These are phyloP conservation scores for Leucoagaricus sp. DNA, from an alignment of 1,284 basidiomycete species.

Conservation along the genomic window DNA sequence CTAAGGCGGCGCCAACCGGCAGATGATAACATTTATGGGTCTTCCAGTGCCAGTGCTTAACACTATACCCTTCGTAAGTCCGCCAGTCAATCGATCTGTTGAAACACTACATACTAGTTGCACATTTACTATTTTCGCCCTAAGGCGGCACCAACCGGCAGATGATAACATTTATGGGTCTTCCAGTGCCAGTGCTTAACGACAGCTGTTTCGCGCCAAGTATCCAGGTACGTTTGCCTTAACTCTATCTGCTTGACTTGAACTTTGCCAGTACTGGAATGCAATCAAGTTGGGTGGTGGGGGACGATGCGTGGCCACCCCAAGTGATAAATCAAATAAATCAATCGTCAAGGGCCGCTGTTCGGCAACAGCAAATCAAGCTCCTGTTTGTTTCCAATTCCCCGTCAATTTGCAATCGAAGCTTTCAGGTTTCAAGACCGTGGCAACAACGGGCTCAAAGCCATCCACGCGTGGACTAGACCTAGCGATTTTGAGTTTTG, in stretches of 20 bases:
- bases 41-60: constrained; percentile 60
- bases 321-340: constrained; percentile 15
- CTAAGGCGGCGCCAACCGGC: constrained; percentile 58
- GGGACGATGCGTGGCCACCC: constrained; percentile 16
- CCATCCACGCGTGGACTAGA: too few species aligned
- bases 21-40: constrained; percentile 64
- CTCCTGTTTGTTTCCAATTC: too few species aligned
- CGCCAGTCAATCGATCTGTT: too few species aligned
- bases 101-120: too few species aligned
- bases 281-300: constrained; percentile 41
- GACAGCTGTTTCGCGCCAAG: constrained; percentile 52
- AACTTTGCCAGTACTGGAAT: constrained; percentile 22
- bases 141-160: constrained; percentile 58
- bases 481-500: too few species aligned
- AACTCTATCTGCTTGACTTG: constrained; percentile 45
- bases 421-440: too few species aligned
- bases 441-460: too few species aligned
- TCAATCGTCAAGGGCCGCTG: too few species aligned
- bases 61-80: too few species aligned
- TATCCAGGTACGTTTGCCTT: constrained; percentile 50
- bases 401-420: too few species aligned
- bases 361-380: too few species aligned
- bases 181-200: constrained; percentile 56
- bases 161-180: constrained; percentile 66
- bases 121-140: constrained; percentile 43